These are phyloP conservation scores for Spergularia bocconei DNA, from an alignment of 148 eudicot genomes.

Conservation along the genomic window DNA sequence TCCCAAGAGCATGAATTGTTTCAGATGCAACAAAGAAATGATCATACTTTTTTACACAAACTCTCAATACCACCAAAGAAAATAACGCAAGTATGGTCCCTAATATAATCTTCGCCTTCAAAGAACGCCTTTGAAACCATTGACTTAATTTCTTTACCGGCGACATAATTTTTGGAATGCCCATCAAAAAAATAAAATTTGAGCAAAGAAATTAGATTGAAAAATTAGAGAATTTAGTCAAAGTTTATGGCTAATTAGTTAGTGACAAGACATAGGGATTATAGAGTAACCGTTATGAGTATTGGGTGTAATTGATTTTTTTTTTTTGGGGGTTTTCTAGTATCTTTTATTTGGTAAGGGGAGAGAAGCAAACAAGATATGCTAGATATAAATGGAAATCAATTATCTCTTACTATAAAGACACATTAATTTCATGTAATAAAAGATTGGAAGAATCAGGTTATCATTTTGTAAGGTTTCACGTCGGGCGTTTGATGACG, in stretches of 20 bases:
- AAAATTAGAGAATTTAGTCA: not conserved
- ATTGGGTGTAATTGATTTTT: not conserved
- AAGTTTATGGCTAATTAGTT: not conserved
- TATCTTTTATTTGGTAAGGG: not conserved
- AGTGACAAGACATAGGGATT: no score
- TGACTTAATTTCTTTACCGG: conserved; percentile 37
- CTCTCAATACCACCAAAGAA: conserved; percentile 46
- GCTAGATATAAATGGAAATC: not conserved
- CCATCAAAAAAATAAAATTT: conserved; percentile 38
- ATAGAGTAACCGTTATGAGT: not conserved
- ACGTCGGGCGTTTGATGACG: no score
- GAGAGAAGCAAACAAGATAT: not conserved
- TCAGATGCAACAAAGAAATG: conserved; percentile 75
- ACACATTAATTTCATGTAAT: not conserved
- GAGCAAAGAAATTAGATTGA: not conserved
- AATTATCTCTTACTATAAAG: conserved; percentile 8
- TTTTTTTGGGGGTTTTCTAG: not conserved
- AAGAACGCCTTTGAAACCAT: conserved; percentile 56
- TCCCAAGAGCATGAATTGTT: conserved; percentile 59
- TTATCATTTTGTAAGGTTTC: no score
- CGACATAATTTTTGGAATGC: conserved; percentile 42
- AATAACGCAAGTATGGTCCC: conserved; percentile 32
- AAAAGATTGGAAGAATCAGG: no score
- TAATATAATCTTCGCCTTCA: conserved; percentile 48
- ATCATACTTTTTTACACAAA: conserved; percentile 33